These are phyloP conservation scores for Cardiospermum halicacabum DNA, from an alignment of 345 rosid genomes.

Conservation along the genomic window DNA sequence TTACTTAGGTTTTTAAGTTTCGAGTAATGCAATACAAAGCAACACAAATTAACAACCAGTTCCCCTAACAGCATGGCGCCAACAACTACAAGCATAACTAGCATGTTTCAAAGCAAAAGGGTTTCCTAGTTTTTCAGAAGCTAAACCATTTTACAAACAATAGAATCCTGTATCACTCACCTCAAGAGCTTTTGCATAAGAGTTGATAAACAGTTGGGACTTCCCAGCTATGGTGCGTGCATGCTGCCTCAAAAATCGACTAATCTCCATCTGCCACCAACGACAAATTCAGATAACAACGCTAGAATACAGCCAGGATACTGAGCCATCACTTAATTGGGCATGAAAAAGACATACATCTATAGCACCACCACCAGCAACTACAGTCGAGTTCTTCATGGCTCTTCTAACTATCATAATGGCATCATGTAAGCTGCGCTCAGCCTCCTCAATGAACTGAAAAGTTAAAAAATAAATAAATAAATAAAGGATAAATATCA, in stretches of 20 bases:
- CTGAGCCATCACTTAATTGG: not conserved
- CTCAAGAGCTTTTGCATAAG: constrained; percentile 99
- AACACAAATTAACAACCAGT: not conserved
- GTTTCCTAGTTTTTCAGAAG: not conserved
- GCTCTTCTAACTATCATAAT: constrained; percentile 99
- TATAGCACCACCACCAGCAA: constrained; percentile 99
- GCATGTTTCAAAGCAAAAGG: not conserved
- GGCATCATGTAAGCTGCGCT: constrained; percentile 98
- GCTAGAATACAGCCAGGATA: not conserved
- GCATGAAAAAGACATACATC: constrained; percentile 57
- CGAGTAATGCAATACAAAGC: not conserved
- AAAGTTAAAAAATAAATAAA: too few species aligned
- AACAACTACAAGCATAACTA: not conserved
- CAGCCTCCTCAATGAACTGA: constrained; percentile 99
- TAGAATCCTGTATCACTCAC: constrained; percentile 30
- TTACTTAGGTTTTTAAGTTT: not conserved
- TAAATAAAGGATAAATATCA: not conserved
- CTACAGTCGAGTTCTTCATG: constrained; percentile 91
- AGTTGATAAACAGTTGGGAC: constrained; percentile 89
- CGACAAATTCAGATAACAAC: constrained; percentile 15
- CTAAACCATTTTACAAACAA: not conserved
- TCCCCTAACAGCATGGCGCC: not conserved
- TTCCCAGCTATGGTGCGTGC: constrained; percentile 96
- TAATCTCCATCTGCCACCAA: constrained; percentile 86
- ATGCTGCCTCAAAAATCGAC: constrained; percentile 86